Percentiles rank a stretch among this genome's conserved stretches.
Evolutionary conservation across 2,329 filamentous ascomycete genomes (phyloP).

Genomic region (Verticillium longisporum): DNA sequence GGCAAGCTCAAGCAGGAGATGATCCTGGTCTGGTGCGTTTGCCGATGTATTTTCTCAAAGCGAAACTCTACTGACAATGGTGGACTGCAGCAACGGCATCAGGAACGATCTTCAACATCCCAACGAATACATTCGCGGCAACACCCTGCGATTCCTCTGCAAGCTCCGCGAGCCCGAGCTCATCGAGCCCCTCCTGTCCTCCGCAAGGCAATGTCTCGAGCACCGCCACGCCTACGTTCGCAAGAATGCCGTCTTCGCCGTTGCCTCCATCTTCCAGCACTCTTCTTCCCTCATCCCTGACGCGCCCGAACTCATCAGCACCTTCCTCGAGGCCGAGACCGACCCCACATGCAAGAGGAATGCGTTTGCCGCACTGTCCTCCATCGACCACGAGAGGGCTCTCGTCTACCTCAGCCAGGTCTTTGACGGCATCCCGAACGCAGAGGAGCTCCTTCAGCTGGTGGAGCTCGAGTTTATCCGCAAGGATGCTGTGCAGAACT

Average conservation of each 20-base stretch:
- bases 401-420: conserved; percentile 80
- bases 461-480: conserved; percentile 96
- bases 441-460: conserved; percentile 87
- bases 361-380: conserved; percentile 84
- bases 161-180: conserved; percentile 94
- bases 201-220: conserved; percentile 85
- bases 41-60: background rate
- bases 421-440: conserved; percentile 89
- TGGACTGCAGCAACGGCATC: conserved; percentile 74
- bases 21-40: conserved; percentile 87
- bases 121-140: conserved; percentile 97
- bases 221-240: conserved; percentile 96
- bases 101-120: conserved; percentile 94
- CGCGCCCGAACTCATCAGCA: conserved; percentile 82
- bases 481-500: conserved; percentile 92
- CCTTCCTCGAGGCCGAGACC: conserved; percentile 84
- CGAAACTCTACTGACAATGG: background rate
- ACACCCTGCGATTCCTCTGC: conserved; percentile 95
- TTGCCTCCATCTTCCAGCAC: conserved; percentile 87
- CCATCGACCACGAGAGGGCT: conserved; percentile 90
- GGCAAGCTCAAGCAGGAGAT: conserved; percentile 99
- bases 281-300: conserved; percentile 90
- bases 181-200: conserved; percentile 90
- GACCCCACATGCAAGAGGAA: conserved; percentile 97
- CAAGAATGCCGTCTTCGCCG: conserved; percentile 94